Conservation (phyloP, 768 basidiomycete species). For the Boletus subparvulus region DNA sequence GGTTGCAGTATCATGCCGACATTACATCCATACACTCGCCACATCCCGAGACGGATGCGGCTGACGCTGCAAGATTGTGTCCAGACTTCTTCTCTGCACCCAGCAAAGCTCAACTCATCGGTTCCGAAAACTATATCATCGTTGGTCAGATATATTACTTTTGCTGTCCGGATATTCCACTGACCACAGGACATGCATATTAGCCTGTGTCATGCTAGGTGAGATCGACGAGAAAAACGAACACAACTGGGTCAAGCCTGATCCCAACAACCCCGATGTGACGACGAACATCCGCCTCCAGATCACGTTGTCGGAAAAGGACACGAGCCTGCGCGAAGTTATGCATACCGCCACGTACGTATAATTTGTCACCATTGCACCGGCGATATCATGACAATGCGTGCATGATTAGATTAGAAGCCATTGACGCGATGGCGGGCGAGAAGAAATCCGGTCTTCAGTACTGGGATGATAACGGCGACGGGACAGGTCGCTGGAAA, state of each 20-base stretch:
- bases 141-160: background rate
- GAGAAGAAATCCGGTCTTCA: background rate
- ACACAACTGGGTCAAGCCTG: background rate
- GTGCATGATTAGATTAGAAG: background rate
- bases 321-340: slow-evolving; percentile 2
- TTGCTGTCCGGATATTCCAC: background rate
- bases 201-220: slow-evolving; percentile 7
- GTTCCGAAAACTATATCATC: slow-evolving; percentile 5
- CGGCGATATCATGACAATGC: background rate
- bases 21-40: slow-evolving; percentile 12
- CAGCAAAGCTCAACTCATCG: slow-evolving; percentile 7
- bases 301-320: slow-evolving; percentile 5
- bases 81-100: slow-evolving; percentile 17
- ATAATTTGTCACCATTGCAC: background rate
- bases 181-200: background rate
- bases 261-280: slow-evolving; percentile 2
- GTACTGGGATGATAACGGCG: slow-evolving; percentile 3
- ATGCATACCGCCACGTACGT: slow-evolving; percentile 13
- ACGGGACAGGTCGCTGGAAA: background rate
- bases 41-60: slow-evolving; percentile 7
- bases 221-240: slow-evolving; percentile 4
- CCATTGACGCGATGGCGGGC: background rate
- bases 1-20: slow-evolving; percentile 12
- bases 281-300: slow-evolving; percentile 14
- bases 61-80: slow-evolving; percentile 15